Evolutionary conservation across 345 rosid species (phyloP).

Genomic region (Pistacia vera): DNA sequence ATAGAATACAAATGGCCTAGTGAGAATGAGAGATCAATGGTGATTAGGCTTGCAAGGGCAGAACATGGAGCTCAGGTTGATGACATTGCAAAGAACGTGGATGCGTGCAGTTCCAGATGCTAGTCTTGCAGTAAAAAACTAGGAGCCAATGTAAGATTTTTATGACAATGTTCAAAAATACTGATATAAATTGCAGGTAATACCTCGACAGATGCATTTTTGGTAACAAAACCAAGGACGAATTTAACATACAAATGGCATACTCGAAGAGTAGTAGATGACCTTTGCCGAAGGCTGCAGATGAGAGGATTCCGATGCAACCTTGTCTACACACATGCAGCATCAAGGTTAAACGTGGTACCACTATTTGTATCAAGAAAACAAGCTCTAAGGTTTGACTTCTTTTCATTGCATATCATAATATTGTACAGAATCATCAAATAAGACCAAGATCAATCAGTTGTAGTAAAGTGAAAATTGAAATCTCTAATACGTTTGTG

Average conservation of each 20-base stretch:
- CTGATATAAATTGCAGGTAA: neutral
- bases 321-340: conserved; percentile 59
- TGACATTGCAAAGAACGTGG: conserved; percentile 36
- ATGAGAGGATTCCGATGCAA: conserved; percentile 89
- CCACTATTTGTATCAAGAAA: conserved; percentile 83
- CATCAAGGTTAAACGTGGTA: conserved; percentile 66
- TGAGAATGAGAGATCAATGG: conserved; percentile 48
- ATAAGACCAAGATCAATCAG: neutral
- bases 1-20: no score
- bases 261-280: conserved; percentile 56
- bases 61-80: conserved; percentile 59
- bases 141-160: conserved; percentile 58
- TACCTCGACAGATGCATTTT: conserved; percentile 8
- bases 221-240: conserved; percentile 17
- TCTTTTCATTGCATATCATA: neutral
- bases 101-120: conserved; percentile 63
- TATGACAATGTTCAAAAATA: neutral
- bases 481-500: no score
- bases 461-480: neutral
- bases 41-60: conserved; percentile 47
- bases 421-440: neutral
- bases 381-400: conserved; percentile 77
- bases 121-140: conserved; percentile 61
- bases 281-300: conserved; percentile 74
- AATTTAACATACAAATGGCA: conserved; percentile 35